Evolutionary conservation across 768 basidiomycete species (phyloP).

Genomic region (Amanita rimosa): DNA sequence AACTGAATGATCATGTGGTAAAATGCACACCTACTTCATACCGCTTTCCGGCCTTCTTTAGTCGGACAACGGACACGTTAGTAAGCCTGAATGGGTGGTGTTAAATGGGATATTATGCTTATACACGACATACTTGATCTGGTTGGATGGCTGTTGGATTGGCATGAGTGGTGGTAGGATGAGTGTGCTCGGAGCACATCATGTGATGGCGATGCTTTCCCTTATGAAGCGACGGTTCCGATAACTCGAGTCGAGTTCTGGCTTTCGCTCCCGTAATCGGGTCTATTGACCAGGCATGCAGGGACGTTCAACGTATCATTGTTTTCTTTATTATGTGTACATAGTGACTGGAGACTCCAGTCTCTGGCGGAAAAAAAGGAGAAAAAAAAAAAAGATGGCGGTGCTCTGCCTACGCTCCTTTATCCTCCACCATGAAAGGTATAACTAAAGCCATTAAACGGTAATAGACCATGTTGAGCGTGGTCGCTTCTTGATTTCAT

Average conservation of each 20-base stretch:
- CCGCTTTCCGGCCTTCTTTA: constrained; percentile 95
- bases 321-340: too few relatives aligned
- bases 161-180: constrained; percentile 21
- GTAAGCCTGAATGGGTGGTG: constrained; percentile 55
- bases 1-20: constrained; percentile 2
- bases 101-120: not conserved
- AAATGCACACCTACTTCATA: constrained; percentile 58
- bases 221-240: too few relatives aligned
- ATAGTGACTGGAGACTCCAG: too few relatives aligned
- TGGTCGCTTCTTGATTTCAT: not conserved
- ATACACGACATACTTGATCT: constrained; percentile 55
- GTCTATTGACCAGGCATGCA: too few relatives aligned
- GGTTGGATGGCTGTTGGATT: constrained; percentile 81
- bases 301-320: too few relatives aligned
- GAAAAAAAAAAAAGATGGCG: not conserved
- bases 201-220: not conserved
- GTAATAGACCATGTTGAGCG: constrained; percentile 24
- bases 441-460: constrained; percentile 67
- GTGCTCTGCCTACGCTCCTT: not conserved
- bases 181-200: too few relatives aligned
- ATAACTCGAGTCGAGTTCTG: too few relatives aligned
- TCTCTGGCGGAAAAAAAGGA: too few relatives aligned
- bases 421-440: constrained; percentile 59
- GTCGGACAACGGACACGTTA: constrained; percentile 90
- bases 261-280: too few relatives aligned